These are phyloP conservation scores for Paecilomyces formosus DNA, from an alignment of 2,329 filamentous ascomycete species.

Conservation along the genomic window DNA sequence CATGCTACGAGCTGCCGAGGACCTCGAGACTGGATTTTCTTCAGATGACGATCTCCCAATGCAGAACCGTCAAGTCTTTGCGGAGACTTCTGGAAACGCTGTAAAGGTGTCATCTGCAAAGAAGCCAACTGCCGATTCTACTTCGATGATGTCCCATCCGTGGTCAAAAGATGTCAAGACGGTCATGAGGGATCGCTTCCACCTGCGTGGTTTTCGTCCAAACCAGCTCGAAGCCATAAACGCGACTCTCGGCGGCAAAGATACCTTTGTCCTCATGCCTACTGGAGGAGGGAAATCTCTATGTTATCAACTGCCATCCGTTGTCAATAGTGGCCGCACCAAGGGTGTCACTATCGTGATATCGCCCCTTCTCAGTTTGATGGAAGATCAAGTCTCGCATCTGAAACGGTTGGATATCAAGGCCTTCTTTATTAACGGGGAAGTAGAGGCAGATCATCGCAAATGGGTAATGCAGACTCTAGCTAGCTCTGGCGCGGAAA, in stretches of 20 bases:
- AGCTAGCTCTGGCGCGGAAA: slow-evolving; percentile 58
- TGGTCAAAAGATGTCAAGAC: slow-evolving; percentile 84
- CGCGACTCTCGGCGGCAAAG: slow-evolving; percentile 75
- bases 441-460: slow-evolving; percentile 57
- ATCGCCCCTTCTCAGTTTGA: slow-evolving; percentile 89
- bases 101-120: slow-evolving; percentile 20
- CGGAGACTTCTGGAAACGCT: slow-evolving; percentile 34
- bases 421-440: slow-evolving; percentile 75
- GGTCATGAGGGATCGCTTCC: slow-evolving; percentile 75
- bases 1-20: slow-evolving; percentile 36
- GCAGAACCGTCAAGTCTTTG: slow-evolving; percentile 28
- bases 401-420: slow-evolving; percentile 66
- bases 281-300: slow-evolving; percentile 95
- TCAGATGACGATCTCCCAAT: slow-evolving; percentile 6
- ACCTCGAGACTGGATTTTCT: slow-evolving; percentile 23
- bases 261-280: slow-evolving; percentile 95
- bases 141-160: slow-evolving; percentile 51
- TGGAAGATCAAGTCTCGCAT: slow-evolving; percentile 94
- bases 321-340: slow-evolving; percentile 73
- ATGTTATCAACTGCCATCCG: slow-evolving; percentile 89
- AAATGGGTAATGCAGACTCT: slow-evolving; percentile 59
- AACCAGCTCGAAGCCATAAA: slow-evolving; percentile 97
- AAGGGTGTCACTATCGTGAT: slow-evolving; percentile 82
- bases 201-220: slow-evolving; percentile 75
- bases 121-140: slow-evolving; percentile 23